Conservation (phyloP, 1,284 basidiomycete species). For the Xanthoconium separans region DNA sequence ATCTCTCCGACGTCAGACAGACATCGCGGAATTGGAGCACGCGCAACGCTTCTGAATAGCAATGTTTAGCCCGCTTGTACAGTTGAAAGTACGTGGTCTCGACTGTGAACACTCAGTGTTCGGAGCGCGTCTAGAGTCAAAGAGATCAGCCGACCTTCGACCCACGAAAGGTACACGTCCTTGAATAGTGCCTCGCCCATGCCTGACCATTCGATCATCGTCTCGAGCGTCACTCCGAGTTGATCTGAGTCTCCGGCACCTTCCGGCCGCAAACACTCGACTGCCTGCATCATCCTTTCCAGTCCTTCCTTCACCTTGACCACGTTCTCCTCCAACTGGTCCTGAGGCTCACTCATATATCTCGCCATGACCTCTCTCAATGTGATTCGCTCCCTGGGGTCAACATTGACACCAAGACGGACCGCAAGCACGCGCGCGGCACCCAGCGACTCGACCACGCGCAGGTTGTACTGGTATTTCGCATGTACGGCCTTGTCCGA, state of each 20-base stretch:
- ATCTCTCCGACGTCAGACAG: constrained; percentile 48
- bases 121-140: neutral
- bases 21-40: constrained; percentile 71
- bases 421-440: constrained; percentile 72
- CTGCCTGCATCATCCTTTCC: constrained; percentile 45
- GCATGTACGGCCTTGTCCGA: constrained; percentile 79
- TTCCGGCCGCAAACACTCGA: constrained; percentile 53
- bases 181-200: constrained; percentile 56
- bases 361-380: constrained; percentile 53
- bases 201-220: constrained; percentile 70
- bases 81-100: constrained; percentile 78
- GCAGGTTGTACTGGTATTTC: constrained; percentile 80
- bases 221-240: constrained; percentile 64
- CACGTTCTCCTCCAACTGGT: constrained; percentile 41
- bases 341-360: constrained; percentile 42
- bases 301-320: constrained; percentile 49
- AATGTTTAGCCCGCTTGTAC: constrained; percentile 77
- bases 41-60: constrained; percentile 74
- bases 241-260: constrained; percentile 34
- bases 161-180: constrained; percentile 72
- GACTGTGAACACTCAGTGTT: constrained; percentile 44
- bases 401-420: constrained; percentile 48
- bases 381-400: constrained; percentile 48
- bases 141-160: constrained; percentile 55
- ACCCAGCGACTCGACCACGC: constrained; percentile 83